Evolutionary conservation across 2,329 filamentous ascomycete species (phyloP).

Genomic region (Alternaria incomplexa): DNA sequence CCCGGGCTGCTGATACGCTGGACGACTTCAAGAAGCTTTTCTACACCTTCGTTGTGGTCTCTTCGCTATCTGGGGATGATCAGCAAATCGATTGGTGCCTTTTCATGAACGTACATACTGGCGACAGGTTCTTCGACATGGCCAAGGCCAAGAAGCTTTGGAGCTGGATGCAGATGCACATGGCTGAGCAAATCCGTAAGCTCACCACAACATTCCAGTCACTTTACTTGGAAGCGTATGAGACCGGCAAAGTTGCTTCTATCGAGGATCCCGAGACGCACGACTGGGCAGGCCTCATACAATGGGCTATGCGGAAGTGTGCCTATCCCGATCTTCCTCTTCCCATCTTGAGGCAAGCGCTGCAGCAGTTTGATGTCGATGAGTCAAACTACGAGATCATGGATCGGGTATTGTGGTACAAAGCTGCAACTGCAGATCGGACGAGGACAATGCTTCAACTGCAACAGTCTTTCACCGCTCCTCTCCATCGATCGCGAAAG

Average conservation of each 20-base stretch:
- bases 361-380: constrained; percentile 32
- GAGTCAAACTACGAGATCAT: constrained; percentile 37
- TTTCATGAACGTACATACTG: constrained; percentile 47
- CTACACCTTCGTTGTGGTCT: constrained; percentile 38
- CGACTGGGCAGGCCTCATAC: constrained; percentile 70
- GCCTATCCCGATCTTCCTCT: constrained; percentile 34
- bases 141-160: constrained; percentile 47
- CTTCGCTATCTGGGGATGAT: constrained; percentile 44
- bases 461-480: constrained; percentile 30
- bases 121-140: constrained; percentile 44
- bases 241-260: constrained; percentile 63
- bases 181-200: constrained; percentile 58
- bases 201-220: constrained; percentile 69
- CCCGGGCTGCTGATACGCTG: constrained; percentile 23
- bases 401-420: constrained; percentile 35
- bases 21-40: constrained; percentile 41
- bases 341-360: constrained; percentile 24
- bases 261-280: constrained; percentile 69
- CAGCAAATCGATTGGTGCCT: constrained; percentile 52
- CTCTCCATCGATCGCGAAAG: constrained; percentile 24
- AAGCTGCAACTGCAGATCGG: constrained; percentile 29
- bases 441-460: constrained; percentile 32
- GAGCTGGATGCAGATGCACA: constrained; percentile 43
- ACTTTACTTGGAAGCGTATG: constrained; percentile 70
- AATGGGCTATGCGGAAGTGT: constrained; percentile 66